Evolutionary conservation across 805 yeast species (phyloP).

Genomic region (Vanderwaltozyma tropicalis): DNA sequence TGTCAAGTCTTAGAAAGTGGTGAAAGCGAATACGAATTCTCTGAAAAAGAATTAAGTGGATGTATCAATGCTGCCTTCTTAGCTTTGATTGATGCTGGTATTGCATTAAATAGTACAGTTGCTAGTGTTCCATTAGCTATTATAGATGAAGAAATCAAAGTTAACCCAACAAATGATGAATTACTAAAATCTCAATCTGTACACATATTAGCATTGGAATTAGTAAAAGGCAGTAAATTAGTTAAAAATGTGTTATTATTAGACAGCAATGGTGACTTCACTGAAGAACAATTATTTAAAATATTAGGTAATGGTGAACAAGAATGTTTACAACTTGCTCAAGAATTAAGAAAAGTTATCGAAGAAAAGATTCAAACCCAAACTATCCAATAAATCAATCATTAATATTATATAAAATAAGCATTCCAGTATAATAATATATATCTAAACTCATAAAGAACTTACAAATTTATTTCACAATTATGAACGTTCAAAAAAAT

Average conservation of each 20-base stretch:
- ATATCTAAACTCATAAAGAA: too few relatives aligned
- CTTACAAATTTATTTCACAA: too few relatives aligned
- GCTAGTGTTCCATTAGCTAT: constrained; percentile 44
- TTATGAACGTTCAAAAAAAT: too few relatives aligned
- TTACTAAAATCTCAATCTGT: constrained; percentile 40
- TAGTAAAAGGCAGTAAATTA: constrained; percentile 35
- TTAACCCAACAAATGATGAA: constrained; percentile 39
- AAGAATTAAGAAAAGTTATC: constrained; percentile 37
- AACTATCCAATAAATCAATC: not conserved
- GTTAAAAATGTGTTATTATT: constrained; percentile 50
- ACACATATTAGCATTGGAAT: constrained; percentile 54
- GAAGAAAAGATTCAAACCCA: constrained; percentile 31
- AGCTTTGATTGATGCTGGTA: constrained; percentile 73
- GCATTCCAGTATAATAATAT: too few relatives aligned
- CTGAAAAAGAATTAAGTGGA: constrained; percentile 48
- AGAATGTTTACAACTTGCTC: constrained; percentile 37
- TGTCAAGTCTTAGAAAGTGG: constrained; percentile 49
- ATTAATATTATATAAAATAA: too few relatives aligned
- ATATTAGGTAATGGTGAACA: constrained; percentile 44
- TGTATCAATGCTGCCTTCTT: constrained; percentile 63
- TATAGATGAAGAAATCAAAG: constrained; percentile 22
- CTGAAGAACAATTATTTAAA: constrained; percentile 41
- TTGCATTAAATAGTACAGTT: constrained; percentile 56
- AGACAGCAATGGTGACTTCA: constrained; percentile 66
- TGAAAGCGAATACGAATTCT: constrained; percentile 19